Evolutionary conservation across 2,329 filamentous ascomycete genomes (phyloP).

Genomic region (Aspergillus candidus): DNA sequence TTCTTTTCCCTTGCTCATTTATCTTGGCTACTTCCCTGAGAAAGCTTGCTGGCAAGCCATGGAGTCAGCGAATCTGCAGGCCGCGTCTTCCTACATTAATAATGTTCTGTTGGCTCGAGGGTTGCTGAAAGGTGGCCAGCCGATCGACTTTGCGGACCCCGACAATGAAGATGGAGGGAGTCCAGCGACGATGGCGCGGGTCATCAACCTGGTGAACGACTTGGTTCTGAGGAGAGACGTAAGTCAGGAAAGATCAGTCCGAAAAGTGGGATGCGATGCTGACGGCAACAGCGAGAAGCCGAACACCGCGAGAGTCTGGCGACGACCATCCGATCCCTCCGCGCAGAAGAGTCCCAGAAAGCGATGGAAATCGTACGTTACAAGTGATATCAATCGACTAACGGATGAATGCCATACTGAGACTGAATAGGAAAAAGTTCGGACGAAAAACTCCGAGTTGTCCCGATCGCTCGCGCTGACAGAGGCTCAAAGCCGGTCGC

Average conservation of each 20-base stretch:
- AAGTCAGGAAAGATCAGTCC: constrained; percentile 30
- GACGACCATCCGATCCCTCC: constrained; percentile 67
- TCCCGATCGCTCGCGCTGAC: constrained; percentile 51
- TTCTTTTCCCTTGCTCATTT: no score
- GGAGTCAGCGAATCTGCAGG: constrained; percentile 49
- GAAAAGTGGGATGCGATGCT: no score
- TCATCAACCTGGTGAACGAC: constrained; percentile 93
- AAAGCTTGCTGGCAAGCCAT: constrained; percentile 32
- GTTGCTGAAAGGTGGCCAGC: constrained; percentile 51
- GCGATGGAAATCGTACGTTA: constrained; percentile 58
- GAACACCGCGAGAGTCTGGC: constrained; percentile 81
- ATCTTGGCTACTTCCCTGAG: not conserved
- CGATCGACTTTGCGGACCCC: constrained; percentile 73
- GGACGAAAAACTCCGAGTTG: constrained; percentile 51
- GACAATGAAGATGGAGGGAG: constrained; percentile 55
- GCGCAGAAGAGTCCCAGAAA: constrained; percentile 68
- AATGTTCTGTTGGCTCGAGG: constrained; percentile 60
- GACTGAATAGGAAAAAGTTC: constrained; percentile 44
- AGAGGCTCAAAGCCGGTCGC: constrained; percentile 65
- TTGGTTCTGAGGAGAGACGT: constrained; percentile 85
- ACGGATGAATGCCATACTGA: constrained; percentile 10
- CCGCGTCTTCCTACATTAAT: constrained; percentile 59
- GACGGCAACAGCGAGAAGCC: constrained; percentile 65
- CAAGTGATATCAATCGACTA: not conserved
- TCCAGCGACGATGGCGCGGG: constrained; percentile 68